These are phyloP conservation scores for Xylaria sp. DNA, from an alignment of 2,329 filamentous ascomycete genomes.

Conservation along the genomic window DNA sequence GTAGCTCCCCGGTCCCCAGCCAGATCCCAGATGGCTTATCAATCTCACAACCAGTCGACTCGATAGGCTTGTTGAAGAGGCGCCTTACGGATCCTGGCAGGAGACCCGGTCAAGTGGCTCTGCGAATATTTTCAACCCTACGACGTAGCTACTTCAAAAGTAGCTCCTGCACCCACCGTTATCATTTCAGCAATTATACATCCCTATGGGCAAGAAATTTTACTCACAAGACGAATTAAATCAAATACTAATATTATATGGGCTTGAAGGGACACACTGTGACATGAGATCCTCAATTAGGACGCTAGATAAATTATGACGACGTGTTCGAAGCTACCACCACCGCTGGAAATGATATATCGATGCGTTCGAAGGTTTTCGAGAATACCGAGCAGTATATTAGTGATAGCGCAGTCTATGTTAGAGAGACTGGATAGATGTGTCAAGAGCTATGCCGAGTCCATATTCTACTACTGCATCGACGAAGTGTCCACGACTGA, in stretches of 20 bases:
- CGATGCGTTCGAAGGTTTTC: not conserved
- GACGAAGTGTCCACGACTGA: not conserved
- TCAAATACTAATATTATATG: not conserved
- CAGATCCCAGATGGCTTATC: not conserved
- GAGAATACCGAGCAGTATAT: conserved; percentile 22
- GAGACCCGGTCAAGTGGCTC: not conserved
- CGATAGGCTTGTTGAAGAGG: not conserved
- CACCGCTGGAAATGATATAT: conserved; percentile 21
- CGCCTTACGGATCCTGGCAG: not conserved
- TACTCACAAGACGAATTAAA: not conserved
- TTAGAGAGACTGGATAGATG: not conserved
- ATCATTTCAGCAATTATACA: not conserved
- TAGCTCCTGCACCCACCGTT: not conserved
- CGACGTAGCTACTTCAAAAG: not conserved
- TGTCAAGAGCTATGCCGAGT: not conserved
- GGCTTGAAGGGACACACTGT: conserved; percentile 5
- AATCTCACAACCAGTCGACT: not conserved
- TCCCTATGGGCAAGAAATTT: not conserved
- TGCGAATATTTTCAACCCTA: not conserved
- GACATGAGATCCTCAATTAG: conserved; percentile 2
- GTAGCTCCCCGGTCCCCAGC: not conserved
- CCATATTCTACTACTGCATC: conserved; percentile 10
- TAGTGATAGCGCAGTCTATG: conserved; percentile 19
- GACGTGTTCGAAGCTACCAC: not conserved
- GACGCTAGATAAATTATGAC: conserved; percentile 17